Percentiles rank a stretch among this genome's conserved stretches.
phyloP scores from a whole-genome alignment of 371 early-diverging fungal species.

The Haplosporangium sp. region DNA sequence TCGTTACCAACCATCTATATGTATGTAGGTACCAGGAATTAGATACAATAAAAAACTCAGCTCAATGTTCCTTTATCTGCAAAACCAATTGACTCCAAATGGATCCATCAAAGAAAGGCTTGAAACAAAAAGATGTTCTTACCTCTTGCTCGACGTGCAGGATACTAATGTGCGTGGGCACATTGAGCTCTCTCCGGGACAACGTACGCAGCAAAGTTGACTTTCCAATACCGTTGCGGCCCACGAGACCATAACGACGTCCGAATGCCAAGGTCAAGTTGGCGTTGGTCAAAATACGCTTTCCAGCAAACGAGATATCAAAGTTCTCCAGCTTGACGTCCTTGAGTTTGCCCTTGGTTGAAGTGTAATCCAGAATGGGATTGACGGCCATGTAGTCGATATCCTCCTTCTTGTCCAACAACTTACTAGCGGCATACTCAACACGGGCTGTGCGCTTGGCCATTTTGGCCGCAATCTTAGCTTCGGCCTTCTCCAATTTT shows the following conservation, averaged over 20 bases:
- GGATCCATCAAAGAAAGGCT: neutral
- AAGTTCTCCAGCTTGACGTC: constrained; percentile 96
- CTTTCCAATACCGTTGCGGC: constrained; percentile 99
- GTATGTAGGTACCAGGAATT: neutral
- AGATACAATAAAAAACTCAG: neutral
- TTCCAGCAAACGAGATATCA: constrained; percentile 95
- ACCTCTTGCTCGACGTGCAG: constrained; percentile 98
- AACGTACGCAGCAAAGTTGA: constrained; percentile 96
- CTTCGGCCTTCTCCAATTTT: constrained; percentile 94
- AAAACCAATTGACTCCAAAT: neutral
- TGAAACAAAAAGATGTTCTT: constrained; percentile 15
- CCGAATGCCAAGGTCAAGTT: constrained; percentile 87
- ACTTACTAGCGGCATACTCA: constrained; percentile 84
- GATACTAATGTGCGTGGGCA: constrained; percentile 90
- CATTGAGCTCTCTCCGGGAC: constrained; percentile 88
- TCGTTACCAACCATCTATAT: constrained; percentile 89
- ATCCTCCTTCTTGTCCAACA: constrained; percentile 77
- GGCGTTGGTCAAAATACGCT: constrained; percentile 92
- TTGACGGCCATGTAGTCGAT: constrained; percentile 78
- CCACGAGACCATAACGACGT: constrained; percentile 96
- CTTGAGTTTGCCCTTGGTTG: constrained; percentile 87
- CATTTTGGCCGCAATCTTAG: constrained; percentile 89
- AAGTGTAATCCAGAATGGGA: constrained; percentile 87
- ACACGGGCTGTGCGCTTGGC: constrained; percentile 79
- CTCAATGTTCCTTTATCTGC: constrained; percentile 1